These are phyloP conservation scores for Rubia balearica DNA, from an alignment of 305 asterid genomes.

Conservation along the genomic window DNA sequence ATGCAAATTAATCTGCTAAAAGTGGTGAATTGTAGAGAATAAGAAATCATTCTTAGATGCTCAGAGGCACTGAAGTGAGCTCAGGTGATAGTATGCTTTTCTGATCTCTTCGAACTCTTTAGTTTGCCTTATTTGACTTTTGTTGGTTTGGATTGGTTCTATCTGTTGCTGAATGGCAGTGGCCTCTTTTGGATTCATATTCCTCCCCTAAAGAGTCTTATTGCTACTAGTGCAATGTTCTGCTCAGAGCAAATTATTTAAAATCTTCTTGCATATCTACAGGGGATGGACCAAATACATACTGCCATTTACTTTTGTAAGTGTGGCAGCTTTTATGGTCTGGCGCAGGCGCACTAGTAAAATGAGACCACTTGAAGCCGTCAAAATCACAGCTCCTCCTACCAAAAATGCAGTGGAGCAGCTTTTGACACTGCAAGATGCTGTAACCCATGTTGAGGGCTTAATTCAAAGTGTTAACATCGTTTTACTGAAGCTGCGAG, in stretches of 20 bases:
- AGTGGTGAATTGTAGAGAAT: too few species aligned
- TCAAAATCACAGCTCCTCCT: conserved; percentile 60
- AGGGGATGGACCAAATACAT: conserved; percentile 67
- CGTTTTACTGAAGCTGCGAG: conserved; percentile 60
- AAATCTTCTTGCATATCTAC: conserved; percentile 1
- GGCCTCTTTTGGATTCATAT: not conserved
- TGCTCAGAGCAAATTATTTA: not conserved
- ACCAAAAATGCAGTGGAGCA: conserved; percentile 81
- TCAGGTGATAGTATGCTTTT: not conserved
- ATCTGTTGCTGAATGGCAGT: not conserved
- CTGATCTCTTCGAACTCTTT: not conserved
- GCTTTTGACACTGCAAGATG: conserved; percentile 70
- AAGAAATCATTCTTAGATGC: not conserved
- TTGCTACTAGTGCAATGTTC: not conserved
- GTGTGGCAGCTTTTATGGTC: conserved; percentile 57
- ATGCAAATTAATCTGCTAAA: not conserved
- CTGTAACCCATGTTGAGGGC: conserved; percentile 56
- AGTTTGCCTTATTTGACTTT: not conserved
- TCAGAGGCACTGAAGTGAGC: not conserved
- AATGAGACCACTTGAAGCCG: conserved; percentile 48
- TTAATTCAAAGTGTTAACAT: conserved; percentile 69
- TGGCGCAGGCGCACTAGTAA: conserved; percentile 47
- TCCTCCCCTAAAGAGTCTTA: too few species aligned
- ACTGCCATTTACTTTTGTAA: conserved; percentile 37
- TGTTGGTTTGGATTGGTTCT: not conserved